Conservation (phyloP, 176 grass and related monocot genomes). For the Ensete ventricosum region DNA sequence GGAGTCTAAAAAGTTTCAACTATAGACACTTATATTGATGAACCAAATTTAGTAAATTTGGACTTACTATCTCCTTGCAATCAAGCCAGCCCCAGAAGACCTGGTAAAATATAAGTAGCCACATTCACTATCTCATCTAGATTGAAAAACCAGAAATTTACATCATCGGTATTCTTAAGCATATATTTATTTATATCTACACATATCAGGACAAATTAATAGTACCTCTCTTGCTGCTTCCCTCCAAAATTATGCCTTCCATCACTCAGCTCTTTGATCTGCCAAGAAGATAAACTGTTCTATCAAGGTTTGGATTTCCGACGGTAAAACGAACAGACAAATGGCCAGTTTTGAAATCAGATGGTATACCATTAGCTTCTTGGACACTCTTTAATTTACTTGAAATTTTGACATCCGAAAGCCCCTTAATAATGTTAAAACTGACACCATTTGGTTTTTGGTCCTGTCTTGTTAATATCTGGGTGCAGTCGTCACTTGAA, state of each 20-base stretch:
- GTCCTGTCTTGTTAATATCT: slow-evolving; percentile 23
- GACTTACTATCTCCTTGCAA: slow-evolving; percentile 46
- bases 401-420: slow-evolving; percentile 47
- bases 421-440: slow-evolving; percentile 46
- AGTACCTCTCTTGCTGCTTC: slow-evolving; percentile 57
- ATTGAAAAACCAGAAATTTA: not conserved
- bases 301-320: slow-evolving; percentile 44
- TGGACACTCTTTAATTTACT: slow-evolving; percentile 39
- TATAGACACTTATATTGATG: too few species aligned
- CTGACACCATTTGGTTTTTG: slow-evolving; percentile 22
- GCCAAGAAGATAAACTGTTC: slow-evolving; percentile 14
- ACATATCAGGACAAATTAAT: slow-evolving; percentile 17
- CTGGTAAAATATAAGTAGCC: slow-evolving; percentile 21
- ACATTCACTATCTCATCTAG: not conserved
- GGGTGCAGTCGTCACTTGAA: slow-evolving; percentile 22
- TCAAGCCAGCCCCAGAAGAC: slow-evolving; percentile 20
- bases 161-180: not conserved
- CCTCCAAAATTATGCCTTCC: slow-evolving; percentile 46
- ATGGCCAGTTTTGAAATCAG: slow-evolving; percentile 36
- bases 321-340: slow-evolving; percentile 16
- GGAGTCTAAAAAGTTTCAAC: too few species aligned
- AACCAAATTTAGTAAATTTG: not conserved
- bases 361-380: slow-evolving; percentile 31
- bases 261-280: slow-evolving; percentile 34
- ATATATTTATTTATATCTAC: not conserved